Percentiles rank a stretch among this genome's conserved stretches.
These are phyloP conservation scores for Basipetospora sp. DNA, from an alignment of 2,329 filamentous ascomycete species.

Conservation along the genomic window DNA sequence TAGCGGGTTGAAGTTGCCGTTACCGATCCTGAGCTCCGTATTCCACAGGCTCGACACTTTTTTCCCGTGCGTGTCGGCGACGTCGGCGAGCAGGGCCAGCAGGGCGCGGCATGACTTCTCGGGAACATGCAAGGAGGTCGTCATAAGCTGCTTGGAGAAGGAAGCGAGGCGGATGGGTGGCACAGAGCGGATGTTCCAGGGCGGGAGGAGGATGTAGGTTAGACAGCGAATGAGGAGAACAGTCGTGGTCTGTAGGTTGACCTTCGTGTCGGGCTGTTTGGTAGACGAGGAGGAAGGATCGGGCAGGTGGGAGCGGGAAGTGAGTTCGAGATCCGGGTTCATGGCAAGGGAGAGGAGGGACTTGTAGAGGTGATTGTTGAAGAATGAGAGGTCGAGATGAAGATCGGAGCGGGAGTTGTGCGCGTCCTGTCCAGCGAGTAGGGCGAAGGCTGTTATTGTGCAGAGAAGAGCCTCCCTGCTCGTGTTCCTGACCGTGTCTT, in stretches of 20 bases:
- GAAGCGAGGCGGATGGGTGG: slow-evolving; percentile 77
- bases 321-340: slow-evolving; percentile 75
- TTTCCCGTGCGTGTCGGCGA: slow-evolving; percentile 66
- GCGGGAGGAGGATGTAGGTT: slow-evolving; percentile 64
- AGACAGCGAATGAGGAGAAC: slow-evolving; percentile 81
- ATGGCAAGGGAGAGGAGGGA: slow-evolving; percentile 65
- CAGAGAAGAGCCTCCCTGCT: slow-evolving; percentile 82
- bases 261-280: slow-evolving; percentile 37
- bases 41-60: slow-evolving; percentile 83
- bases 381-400: slow-evolving; percentile 85
- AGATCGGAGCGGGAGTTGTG: slow-evolving; percentile 68
- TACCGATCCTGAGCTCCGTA: slow-evolving; percentile 82
- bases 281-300: slow-evolving; percentile 41
- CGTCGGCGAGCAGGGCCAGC: slow-evolving; percentile 60
- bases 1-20: slow-evolving; percentile 68
- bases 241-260: slow-evolving; percentile 90
- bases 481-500: slow-evolving; percentile 47
- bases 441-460: slow-evolving; percentile 90
- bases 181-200: slow-evolving; percentile 55
- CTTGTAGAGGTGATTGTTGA: slow-evolving; percentile 85
- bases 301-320: slow-evolving; percentile 54
- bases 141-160: slow-evolving; percentile 84
- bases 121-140: slow-evolving; percentile 66
- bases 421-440: slow-evolving; percentile 85
- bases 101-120: slow-evolving; percentile 78